phyloP scores from a whole-genome alignment of 257 asterid genomes.

The Echium plantagineum region DNA sequence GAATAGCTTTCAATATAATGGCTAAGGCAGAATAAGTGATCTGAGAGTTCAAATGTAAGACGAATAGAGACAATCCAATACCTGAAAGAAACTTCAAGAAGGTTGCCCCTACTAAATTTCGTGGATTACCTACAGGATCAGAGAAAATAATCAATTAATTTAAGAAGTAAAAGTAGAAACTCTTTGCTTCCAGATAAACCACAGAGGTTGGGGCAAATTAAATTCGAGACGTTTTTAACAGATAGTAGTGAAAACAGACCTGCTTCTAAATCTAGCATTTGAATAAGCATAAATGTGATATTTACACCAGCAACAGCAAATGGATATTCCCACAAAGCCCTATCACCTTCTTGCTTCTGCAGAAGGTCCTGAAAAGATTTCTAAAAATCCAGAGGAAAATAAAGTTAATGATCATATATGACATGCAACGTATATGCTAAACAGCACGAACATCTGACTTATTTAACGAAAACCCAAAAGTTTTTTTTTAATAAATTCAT shows the following conservation, averaged over 20 bases:
- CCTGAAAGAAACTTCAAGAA: conserved; percentile 92
- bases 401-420: neutral
- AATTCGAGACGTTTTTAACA: neutral
- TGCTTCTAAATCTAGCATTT: conserved; percentile 99
- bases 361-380: conserved; percentile 96
- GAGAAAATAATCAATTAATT: neutral
- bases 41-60: neutral
- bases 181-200: neutral
- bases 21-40: too few relatives aligned
- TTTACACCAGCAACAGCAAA: conserved; percentile 99
- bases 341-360: conserved; percentile 83
- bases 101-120: conserved; percentile 73
- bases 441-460: neutral
- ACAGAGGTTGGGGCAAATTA: neutral
- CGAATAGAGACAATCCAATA: conserved; percentile 13
- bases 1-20: neutral
- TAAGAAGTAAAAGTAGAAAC: neutral
- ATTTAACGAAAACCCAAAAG: neutral
- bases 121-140: conserved; percentile 68
- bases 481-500: too few relatives aligned
- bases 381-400: conserved; percentile 22
- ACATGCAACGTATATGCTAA: neutral
- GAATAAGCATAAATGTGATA: conserved; percentile 96
- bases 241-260: conserved; percentile 23
- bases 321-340: conserved; percentile 97